Percentiles rank a stretch among this genome's conserved stretches.
These are phyloP conservation scores for Claviceps arundinis DNA, from an alignment of 2,329 filamentous ascomycete genomes.

Conservation along the genomic window DNA sequence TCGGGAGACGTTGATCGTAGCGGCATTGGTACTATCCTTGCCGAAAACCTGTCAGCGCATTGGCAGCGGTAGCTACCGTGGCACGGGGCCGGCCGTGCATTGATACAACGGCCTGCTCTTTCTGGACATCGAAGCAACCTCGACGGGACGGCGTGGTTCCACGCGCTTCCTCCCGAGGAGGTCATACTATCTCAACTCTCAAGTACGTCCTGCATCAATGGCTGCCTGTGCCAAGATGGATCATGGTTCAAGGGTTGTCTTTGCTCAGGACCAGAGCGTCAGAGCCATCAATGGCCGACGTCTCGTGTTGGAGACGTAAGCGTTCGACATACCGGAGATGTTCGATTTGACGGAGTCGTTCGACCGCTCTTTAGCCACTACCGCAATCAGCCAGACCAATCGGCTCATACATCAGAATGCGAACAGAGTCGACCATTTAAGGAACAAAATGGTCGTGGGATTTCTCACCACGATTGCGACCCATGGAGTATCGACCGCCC, in stretches of 20 bases:
- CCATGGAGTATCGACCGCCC: background rate
- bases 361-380: background rate
- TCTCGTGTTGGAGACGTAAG: background rate
- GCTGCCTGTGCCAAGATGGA: too few relatives aligned
- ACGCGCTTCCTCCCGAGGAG: background rate
- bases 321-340: too few relatives aligned
- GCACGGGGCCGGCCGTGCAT: conserved; percentile 8
- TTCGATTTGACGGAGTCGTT: background rate
- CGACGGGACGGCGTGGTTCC: background rate
- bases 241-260: too few relatives aligned
- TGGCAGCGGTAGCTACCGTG: conserved; percentile 8
- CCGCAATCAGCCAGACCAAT: background rate
- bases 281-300: background rate
- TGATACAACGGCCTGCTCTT: conserved; percentile 1
- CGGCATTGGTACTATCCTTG: background rate
- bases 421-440: background rate
- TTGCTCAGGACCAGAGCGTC: background rate
- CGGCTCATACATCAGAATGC: background rate
- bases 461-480: background rate
- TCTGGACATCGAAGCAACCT: conserved; percentile 1
- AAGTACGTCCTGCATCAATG: too few relatives aligned
- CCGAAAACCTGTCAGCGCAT: background rate
- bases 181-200: background rate
- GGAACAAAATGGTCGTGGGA: background rate
- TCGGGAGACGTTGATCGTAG: background rate